Percentiles rank a stretch among this genome's conserved stretches.
Conservation (phyloP, 2,329 filamentous ascomycete genomes). For the Cylindrodendrum hubeiense region DNA sequence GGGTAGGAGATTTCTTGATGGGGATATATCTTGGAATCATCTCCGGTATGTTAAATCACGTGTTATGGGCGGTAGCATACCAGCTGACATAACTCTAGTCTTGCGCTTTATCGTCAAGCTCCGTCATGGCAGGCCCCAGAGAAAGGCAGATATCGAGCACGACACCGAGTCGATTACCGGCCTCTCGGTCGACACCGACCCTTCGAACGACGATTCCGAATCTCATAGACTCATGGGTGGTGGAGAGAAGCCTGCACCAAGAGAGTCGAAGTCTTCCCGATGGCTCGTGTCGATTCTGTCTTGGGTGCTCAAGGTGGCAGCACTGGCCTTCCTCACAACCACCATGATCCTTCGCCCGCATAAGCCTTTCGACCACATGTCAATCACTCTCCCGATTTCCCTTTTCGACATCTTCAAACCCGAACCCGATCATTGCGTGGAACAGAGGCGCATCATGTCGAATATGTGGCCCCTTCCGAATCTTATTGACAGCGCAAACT, state of each 20-base stretch:
- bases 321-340: constrained; percentile 38
- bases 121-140: not conserved
- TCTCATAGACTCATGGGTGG: constrained; percentile 14
- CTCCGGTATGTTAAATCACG: constrained; percentile 28
- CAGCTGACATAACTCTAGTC: not conserved
- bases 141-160: not conserved
- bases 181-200: not conserved
- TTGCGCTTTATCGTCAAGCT: constrained; percentile 8
- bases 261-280: constrained; percentile 4
- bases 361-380: constrained; percentile 48
- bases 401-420: constrained; percentile 46
- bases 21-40: constrained; percentile 19
- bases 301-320: constrained; percentile 31
- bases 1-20: constrained; percentile 36
- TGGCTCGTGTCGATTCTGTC: constrained; percentile 28
- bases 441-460: constrained; percentile 36
- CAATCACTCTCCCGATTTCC: constrained; percentile 47
- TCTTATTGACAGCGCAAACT: constrained; percentile 40
- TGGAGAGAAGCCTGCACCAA: constrained; percentile 25
- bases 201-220: constrained; percentile 29
- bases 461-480: constrained; percentile 49
- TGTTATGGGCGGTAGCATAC: too few species aligned
- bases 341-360: constrained; percentile 43
- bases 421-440: constrained; percentile 42
- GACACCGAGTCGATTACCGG: constrained; percentile 6